Evolutionary conservation across 768 basidiomycete genomes (phyloP).

Genomic region (Trametes villosa): DNA sequence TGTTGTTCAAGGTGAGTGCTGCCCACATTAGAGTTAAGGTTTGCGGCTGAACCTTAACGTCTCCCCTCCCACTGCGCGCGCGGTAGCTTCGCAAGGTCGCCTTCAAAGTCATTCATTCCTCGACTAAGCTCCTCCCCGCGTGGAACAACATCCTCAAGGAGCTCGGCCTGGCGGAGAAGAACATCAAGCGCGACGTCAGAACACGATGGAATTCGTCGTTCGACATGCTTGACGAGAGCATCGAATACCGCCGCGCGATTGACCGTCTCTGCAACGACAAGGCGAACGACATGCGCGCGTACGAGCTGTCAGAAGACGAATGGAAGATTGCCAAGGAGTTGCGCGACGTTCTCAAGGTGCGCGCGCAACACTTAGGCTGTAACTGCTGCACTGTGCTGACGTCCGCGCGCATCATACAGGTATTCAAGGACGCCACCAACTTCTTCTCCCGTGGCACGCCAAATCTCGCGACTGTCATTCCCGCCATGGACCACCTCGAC

Average conservation of each 20-base stretch:
- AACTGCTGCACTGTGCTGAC: neutral
- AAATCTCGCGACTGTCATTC: neutral
- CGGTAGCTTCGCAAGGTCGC: constrained; percentile 8
- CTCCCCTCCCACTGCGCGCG: no score
- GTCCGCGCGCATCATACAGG: neutral
- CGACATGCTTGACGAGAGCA: neutral
- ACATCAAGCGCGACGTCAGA: neutral
- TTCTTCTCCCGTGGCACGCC: neutral
- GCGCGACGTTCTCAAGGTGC: neutral
- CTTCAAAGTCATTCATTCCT: constrained; percentile 31
- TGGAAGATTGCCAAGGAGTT: neutral
- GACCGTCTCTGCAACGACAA: neutral
- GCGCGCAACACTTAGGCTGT: neutral
- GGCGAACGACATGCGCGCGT: neutral
- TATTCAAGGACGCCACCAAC: neutral
- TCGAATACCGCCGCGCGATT: neutral
- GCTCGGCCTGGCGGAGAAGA: neutral
- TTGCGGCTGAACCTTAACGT: no score
- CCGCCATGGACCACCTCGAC: constrained; percentile 1
- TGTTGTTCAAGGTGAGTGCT: constrained; percentile 17
- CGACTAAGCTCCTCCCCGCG: constrained; percentile 36
- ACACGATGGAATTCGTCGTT: constrained; percentile 19
- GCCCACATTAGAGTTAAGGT: neutral
- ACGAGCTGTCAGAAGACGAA: neutral
- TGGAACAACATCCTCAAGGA: neutral